phyloP scores from a whole-genome alignment of 768 basidiomycete species.

The Leccinum incarnatum region DNA sequence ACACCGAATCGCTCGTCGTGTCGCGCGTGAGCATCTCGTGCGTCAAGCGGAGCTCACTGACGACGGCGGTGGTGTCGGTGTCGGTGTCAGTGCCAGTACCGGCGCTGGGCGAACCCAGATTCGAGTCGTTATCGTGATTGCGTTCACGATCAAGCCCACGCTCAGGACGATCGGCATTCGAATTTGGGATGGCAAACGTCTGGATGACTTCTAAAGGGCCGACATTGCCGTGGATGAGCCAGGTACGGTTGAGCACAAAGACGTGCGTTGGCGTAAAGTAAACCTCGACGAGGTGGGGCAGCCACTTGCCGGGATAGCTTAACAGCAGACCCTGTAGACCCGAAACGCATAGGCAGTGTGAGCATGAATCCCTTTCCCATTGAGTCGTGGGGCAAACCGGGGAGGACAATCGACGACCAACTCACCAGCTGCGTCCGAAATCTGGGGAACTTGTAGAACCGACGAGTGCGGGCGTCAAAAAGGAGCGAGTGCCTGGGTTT shows the following conservation, averaged over 20 bases:
- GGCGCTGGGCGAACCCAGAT: neutral
- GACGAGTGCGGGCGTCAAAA: constrained; percentile 14
- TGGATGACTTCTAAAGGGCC: constrained; percentile 19
- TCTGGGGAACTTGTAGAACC: constrained; percentile 21
- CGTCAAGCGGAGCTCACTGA: constrained; percentile 20
- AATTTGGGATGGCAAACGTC: constrained; percentile 16
- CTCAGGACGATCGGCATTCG: neutral
- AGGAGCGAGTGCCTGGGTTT: constrained; percentile 15
- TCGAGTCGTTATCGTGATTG: neutral
- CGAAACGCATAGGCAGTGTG: neutral
- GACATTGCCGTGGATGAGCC: constrained; percentile 9
- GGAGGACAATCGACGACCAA: neutral
- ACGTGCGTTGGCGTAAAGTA: constrained; percentile 16
- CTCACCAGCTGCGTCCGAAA: constrained; percentile 18
- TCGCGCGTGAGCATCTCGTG: constrained; percentile 16
- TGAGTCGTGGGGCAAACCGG: neutral
- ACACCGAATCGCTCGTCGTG: constrained; percentile 2
- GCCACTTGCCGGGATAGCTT: constrained; percentile 19
- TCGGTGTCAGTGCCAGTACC: neutral
- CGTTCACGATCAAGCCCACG: neutral
- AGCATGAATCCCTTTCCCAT: neutral
- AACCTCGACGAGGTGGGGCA: constrained; percentile 18
- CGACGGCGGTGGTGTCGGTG: neutral
- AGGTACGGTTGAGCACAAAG: constrained; percentile 15
- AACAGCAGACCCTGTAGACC: constrained; percentile 13